Percentiles rank a stretch among this genome's conserved stretches.
phyloP scores from a whole-genome alignment of 139 green algal species.

The Chlorella sorokiniana region DNA sequence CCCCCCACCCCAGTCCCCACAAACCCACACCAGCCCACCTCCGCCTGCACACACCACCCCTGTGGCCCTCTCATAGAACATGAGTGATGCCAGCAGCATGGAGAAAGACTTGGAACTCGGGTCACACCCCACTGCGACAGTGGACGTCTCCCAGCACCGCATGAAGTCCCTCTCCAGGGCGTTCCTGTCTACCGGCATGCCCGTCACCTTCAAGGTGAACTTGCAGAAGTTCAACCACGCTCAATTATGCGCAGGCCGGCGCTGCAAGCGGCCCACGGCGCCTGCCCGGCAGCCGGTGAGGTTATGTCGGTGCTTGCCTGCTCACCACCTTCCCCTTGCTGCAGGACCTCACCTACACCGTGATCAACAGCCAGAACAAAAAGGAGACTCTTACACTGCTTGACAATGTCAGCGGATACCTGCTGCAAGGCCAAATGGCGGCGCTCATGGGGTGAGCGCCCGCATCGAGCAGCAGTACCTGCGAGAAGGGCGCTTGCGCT shows the following conservation, averaged over 20 bases:
- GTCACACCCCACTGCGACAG: background rate
- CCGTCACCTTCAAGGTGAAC: slow-evolving; percentile 16
- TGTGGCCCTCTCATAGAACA: background rate
- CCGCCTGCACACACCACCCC: background rate
- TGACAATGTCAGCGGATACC: slow-evolving; percentile 62
- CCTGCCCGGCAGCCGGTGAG: background rate
- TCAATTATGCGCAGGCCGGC: too few relatives aligned
- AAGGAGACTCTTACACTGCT: slow-evolving; percentile 58
- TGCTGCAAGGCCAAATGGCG: slow-evolving; percentile 65
- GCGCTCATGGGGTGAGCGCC: slow-evolving; percentile 58
- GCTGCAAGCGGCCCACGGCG: background rate
- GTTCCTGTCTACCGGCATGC: slow-evolving; percentile 18
- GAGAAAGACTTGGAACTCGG: background rate
- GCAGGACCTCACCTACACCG: slow-evolving; percentile 60
- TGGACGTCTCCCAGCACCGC: background rate
- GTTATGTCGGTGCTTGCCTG: background rate
- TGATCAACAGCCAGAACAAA: slow-evolving; percentile 59
- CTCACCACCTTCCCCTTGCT: background rate
- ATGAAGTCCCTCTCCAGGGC: background rate
- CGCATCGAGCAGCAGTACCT: background rate
- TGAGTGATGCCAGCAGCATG: background rate
- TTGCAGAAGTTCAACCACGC: too few relatives aligned
- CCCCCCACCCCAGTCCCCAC: too few relatives aligned
- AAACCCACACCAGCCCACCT: background rate
- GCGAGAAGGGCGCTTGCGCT: background rate